Evolutionary conservation across 2,329 filamentous ascomycete genomes (phyloP), one percentile per base, ranked within the genome.

Genomic region (Tolypocladium guangdongense): DNA sequence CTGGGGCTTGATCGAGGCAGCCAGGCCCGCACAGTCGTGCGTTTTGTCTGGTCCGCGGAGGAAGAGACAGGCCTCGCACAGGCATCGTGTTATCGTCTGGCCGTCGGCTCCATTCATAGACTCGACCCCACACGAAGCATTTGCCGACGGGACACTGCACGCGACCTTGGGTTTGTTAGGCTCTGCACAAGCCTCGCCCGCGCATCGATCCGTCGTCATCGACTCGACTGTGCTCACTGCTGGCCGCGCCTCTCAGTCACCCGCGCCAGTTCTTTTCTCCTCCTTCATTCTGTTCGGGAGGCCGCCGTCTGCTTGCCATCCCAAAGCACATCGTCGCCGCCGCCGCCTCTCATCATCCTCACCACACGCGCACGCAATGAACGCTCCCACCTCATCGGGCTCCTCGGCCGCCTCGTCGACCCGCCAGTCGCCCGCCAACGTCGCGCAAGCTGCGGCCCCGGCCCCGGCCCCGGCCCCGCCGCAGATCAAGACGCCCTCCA

Each of bases 401-500:
- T 49, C 45, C n/a, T 36, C 39, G 14, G 49, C 54, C 45, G 55
- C 55, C 51, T 57, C 65, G 30, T 67, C 64, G 43, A 62, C 61
- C 47, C 64, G 64, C 52, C 64, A 65, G 51, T 67, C 64, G 32
- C 65, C 65, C 51, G 60, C 67, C 55, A 52, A 49, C 52, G 58
- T 60, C 59, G 52, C 59, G 43, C 56, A 58, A 49, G 63, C 59
- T 50, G 52, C 37, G 32, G 38, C 45, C 11, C 62, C 67, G 35
- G 58, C 55, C 45, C 62, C 62, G 46, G 63, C 64, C 20, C 58
- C 63, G 33, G 57, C 62, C 41, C 63, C 64, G 56, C 56, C 62
- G 45, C 64, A 64, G 57, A 49, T 55, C 55, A 68, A 69, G 60
- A 52, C 65, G 1, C 63, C 73, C 1, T 76, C 75, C 16, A 76